Evolutionary conservation across 768 basidiomycete species (phyloP).

Genomic region (Panellus pusillus): DNA sequence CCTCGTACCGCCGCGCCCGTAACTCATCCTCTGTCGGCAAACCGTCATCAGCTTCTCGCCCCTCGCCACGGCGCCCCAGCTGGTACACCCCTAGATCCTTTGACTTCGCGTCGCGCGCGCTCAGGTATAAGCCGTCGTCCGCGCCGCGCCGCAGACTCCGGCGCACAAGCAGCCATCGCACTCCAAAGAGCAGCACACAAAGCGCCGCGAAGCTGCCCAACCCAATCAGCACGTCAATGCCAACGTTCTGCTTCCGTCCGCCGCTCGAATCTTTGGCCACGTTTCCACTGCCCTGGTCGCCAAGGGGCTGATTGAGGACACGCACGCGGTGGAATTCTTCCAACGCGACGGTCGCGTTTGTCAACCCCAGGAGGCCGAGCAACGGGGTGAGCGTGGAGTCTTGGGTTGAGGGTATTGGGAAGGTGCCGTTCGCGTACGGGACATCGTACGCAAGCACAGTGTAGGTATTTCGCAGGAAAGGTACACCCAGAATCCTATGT

Average conservation of each 20-base stretch:
- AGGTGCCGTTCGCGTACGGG: constrained; percentile 46
- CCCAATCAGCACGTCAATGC: constrained; percentile 61
- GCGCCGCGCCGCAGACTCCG: constrained; percentile 28
- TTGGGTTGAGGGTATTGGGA: constrained; percentile 30
- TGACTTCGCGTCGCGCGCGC: constrained; percentile 1
- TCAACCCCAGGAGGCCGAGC: constrained; percentile 64
- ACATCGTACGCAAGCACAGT: constrained; percentile 69
- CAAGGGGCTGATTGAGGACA: constrained; percentile 62
- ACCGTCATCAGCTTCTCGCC: constrained; percentile 22
- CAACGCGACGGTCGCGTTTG: constrained; percentile 60
- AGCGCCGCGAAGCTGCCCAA: constrained; percentile 59
- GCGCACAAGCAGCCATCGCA: constrained; percentile 51
- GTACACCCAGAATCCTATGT: constrained; percentile 54
- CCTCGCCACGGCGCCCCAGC: constrained; percentile 22
- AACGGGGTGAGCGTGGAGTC: constrained; percentile 35
- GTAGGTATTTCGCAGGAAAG: constrained; percentile 76
- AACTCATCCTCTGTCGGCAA: constrained; percentile 40
- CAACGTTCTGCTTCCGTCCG: constrained; percentile 48
- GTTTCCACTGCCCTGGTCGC: constrained; percentile 15
- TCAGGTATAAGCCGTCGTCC: too few relatives aligned
- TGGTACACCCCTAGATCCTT: constrained; percentile 4
- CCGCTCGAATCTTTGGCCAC: constrained; percentile 18
- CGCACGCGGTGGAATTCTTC: constrained; percentile 71
- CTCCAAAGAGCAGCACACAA: constrained; percentile 51
- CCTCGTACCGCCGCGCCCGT: constrained; percentile 37